Base-by-base conservation (phyloP, 768 basidiomycete species). In the Tephrocybe sp. region DNA sequence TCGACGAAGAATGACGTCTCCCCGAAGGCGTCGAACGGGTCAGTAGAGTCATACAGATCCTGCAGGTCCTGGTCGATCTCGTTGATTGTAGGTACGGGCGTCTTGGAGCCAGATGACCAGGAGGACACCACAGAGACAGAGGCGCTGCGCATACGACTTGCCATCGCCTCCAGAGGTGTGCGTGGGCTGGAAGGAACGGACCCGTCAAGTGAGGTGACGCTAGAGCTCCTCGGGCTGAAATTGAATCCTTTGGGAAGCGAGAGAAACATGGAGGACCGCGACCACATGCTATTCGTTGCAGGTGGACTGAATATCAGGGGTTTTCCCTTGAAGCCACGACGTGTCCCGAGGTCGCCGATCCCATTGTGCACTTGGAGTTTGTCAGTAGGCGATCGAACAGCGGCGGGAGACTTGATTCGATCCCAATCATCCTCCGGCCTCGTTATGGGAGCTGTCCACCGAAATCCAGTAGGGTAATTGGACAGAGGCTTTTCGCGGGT, bases 261-360 rank as follows among this genome's bases (percentile, higher is more conserved):
- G 39, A 62, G 59, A 40, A 65, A 62, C 8, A 55, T 50, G 37
- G 54, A 45, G 11, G 56, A 62, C 3, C 32, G 51, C 33, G 45
- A 48, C 48, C 59, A 30, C 24, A 32, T 24, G 50, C 54, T 36
- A 37, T 53, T 50, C 0, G 57, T 58, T 12, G 45, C 12, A 7
- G 33, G 23, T 37, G 38, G 24, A 23, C 44, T 20, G 12, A 60
- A 59, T 10, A 66, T 48, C 15, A 67, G 62, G 14, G 67, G 51
- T 11, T 53, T 61, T 21, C 68, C 68, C 47, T 65, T 68, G 54
- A 69, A 67, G 12, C 68, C 68, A 40, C 68, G 58, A 11, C 68
- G 62, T 56, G 60, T 59, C 6, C 64, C 68, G 10, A 69, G 63
- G 20, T 58, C 60, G 4, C 61, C 64, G 10, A 62, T 62, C 30